Evolutionary conservation across 768 basidiomycete genomes (phyloP), one percentile per base, ranked within the genome.

Genomic region (Mycena epipterygia): DNA sequence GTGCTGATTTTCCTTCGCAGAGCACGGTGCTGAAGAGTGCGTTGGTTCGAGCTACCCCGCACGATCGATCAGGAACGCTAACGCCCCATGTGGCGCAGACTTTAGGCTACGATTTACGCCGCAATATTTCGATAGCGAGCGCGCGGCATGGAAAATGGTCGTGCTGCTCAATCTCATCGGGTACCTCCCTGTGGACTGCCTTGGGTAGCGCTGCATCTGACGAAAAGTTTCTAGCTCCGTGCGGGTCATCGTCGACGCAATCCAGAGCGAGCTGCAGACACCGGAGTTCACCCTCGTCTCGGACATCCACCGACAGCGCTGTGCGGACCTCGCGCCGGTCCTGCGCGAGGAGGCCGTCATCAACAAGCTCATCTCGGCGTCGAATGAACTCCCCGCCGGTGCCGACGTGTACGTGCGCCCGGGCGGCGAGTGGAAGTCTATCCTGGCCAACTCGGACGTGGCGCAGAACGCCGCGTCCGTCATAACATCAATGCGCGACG

Each of bases 131-230:
- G 85, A 87, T 49, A 83, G 75, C 51, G 91, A 93, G 68, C 82
- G 88, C 21, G 74, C 82, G 0, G 84, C 88, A 9, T 93, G 92
- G 91, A 87, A 84, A 69, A 84, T 86, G 16, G 85, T 93, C 61
- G 85, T 93, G 11, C 90, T 93, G 71, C 87, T 93, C 48, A 93
- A 93, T 74, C 80, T 93, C 70, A 91, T 93, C 68, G 80, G 87
- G 91, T 90, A 57, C 17, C 81, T 75, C 23, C 1, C 5, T 21
- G 12, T 16, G 42, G 9, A 14, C 12, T 3, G 13, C 39, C 32
- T 13, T 6, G 33, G 2, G 6, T 19, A 7, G 16, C 53, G 19
- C 30, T 8, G 17, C 25, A 52, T 23, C 53, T 33, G n/a, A 32
- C 58, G 3, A 42, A 42, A 16, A 4, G 3, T 37, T 1, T 0